Base-by-base conservation (phyloP, 768 basidiomycete genomes). In the Hygrocybe punicea region DNA sequence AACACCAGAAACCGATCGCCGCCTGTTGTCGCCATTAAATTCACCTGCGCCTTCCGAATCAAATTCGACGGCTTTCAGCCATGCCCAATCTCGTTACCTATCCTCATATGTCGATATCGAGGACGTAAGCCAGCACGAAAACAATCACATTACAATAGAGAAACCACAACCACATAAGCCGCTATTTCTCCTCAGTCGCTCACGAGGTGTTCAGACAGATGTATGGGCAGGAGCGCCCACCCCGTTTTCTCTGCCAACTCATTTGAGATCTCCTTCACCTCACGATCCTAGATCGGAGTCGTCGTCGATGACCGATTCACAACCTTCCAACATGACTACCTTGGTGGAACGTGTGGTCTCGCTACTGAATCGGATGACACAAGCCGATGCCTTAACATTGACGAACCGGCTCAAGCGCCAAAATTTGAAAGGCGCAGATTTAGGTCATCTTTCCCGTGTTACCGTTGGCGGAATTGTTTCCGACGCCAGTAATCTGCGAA, bases 381-480 rank as follows among this genome's bases (percentile, higher is more conserved):
- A 89, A 60, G 87, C 94, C 1, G 95, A 98, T 62, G 87, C 95
- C 2, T 78, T 87, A 19, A 93, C 92, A 2, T 77, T 98, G 40
- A 92, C 91, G 33, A 90, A 89, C 60, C 86, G 97, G 24, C 76
- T 98, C 24, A 95, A 92, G 71, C 87, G 93, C 55, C 95, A 98
- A 63, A 84, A 94, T 64, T 78, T 98, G 17, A 82, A 82, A 57
- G 88, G 87, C 21, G 89, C 92, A 8, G 93, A 97, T 62, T 81
- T 98, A 29, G 82, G 84, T 29, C 89, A 97, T 67, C 79, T 98
- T 16, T 95, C 93, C 0, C 84, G 87, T 45, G 83, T 81, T 23
- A 97, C 93, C 0, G 79, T 98, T 57, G 81, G 81, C 56, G 79
- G 80, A 51, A 84, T 99, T 50, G 65, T 93, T 13, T 72, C 78